These are phyloP conservation scores for Cercophora scortea DNA, from an alignment of 495 filamentous ascomycete genomes.

Conservation along the genomic window DNA sequence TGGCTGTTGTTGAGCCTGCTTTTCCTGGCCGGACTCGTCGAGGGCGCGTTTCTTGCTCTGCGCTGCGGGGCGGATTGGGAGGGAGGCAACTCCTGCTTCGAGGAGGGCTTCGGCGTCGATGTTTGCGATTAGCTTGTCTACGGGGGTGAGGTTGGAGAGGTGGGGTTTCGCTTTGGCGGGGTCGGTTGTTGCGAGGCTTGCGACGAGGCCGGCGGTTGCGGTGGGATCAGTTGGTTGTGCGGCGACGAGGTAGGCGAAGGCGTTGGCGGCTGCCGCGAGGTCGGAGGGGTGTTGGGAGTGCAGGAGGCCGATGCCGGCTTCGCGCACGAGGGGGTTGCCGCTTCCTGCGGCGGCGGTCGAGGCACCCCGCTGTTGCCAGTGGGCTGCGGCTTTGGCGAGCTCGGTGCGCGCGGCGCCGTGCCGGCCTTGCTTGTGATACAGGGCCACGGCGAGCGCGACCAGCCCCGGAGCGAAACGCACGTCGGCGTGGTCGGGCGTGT, in stretches of 20 bases:
- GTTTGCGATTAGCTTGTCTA: constrained; percentile 55
- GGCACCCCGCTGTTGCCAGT: constrained; percentile 55
- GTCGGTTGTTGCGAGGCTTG: constrained; percentile 65
- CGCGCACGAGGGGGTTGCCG: constrained; percentile 56
- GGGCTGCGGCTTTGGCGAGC: constrained; percentile 70
- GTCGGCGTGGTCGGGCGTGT: constrained; percentile 47
- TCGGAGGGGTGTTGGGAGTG: constrained; percentile 62
- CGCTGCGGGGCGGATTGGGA: constrained; percentile 29
- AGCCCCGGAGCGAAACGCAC: constrained; percentile 81
- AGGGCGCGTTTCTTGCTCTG: constrained; percentile 25
- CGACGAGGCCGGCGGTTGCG: constrained; percentile 73
- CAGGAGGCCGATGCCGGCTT: constrained; percentile 72
- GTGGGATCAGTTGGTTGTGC: constrained; percentile 55
- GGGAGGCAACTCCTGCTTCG: constrained; percentile 63
- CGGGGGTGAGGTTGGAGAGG: constrained; percentile 54
- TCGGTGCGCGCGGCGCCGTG: constrained; percentile 60
- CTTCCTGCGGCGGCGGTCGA: constrained; percentile 32
- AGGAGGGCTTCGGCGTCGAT: constrained; percentile 66
- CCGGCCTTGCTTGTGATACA: constrained; percentile 76
- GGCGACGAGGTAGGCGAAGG: constrained; percentile 62
- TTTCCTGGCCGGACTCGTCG: constrained; percentile 35
- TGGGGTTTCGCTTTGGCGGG: constrained; percentile 52
- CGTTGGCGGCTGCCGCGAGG: constrained; percentile 56
- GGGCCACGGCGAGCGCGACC: constrained; percentile 69
- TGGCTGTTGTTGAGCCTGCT: constrained; percentile 52